Evolutionary conservation across 73 alveolate species (phyloP).

Genomic region (Tetrahymena borealis): DNA sequence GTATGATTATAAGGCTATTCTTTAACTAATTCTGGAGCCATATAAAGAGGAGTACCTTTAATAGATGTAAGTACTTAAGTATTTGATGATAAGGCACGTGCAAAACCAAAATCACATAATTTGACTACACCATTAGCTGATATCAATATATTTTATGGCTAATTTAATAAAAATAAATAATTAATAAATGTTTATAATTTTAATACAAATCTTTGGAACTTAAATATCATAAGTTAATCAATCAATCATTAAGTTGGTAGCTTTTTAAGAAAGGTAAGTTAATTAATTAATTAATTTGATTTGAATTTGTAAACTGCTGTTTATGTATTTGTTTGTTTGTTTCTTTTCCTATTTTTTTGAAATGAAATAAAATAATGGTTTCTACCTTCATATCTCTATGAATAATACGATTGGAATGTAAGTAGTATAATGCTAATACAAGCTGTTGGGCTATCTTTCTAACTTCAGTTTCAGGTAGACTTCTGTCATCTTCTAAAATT

Average conservation of each 20-base stretch:
- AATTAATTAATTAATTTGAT: no score
- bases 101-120: constrained; percentile 99
- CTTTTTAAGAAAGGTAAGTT: no score
- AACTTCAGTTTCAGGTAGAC: constrained; percentile 96
- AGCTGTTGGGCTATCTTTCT: constrained; percentile 96
- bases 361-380: not conserved
- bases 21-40: constrained; percentile 99
- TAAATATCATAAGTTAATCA: no score
- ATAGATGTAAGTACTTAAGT: constrained; percentile 96
- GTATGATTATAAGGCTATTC: constrained; percentile 98
- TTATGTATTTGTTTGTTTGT: no score
- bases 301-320: no score
- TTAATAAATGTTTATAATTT: no score
- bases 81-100: constrained; percentile 95
- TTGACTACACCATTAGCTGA: constrained; percentile 98
- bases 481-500: constrained; percentile 98
- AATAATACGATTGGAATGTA: constrained; percentile 85
- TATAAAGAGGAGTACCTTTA: constrained; percentile 99
- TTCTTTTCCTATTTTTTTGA: no score
- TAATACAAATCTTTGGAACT: no score
- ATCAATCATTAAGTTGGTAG: no score
- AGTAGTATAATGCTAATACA: constrained; percentile 91
- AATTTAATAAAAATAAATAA: not conserved
- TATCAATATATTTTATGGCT: constrained; percentile 96
- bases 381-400: constrained; percentile 96